A percentile compares a stretch with the other conserved stretches of the same genome.
Evolutionary conservation across 305 asterid species (phyloP).

Genomic region (Caryopteris hybrid): DNA sequence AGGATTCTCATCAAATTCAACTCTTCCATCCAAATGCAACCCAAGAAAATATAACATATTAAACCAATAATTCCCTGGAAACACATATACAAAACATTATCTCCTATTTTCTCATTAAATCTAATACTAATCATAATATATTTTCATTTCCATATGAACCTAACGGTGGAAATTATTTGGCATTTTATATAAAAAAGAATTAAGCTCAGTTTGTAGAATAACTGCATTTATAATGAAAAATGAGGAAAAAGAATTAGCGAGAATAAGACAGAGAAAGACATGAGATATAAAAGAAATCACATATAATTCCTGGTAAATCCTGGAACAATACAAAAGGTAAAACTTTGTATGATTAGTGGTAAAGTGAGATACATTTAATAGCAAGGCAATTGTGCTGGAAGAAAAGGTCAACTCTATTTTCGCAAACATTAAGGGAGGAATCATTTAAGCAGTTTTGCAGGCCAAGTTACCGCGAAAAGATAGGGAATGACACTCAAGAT

Average conservation of each 20-base stretch:
- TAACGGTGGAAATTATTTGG: too few relatives aligned
- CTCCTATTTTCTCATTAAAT: too few relatives aligned
- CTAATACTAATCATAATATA: too few relatives aligned
- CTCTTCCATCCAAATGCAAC: background rate
- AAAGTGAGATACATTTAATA: background rate
- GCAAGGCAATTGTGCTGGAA: background rate
- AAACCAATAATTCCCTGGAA: too few relatives aligned
- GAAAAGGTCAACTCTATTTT: background rate
- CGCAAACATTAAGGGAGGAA: background rate
- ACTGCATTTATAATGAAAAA: background rate
- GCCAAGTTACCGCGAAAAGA: background rate
- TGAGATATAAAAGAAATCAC: background rate
- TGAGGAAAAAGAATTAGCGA: background rate
- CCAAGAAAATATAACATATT: too few relatives aligned
- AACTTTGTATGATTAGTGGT: background rate
- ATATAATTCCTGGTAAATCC: background rate
- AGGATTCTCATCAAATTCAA: background rate
- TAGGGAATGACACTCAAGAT: background rate
- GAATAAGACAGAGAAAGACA: background rate
- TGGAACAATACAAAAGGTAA: too few relatives aligned
- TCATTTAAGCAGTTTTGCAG: background rate
- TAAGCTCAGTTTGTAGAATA: background rate
- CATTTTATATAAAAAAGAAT: background rate
- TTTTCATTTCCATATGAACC: too few relatives aligned
- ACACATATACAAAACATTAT: too few relatives aligned